These are phyloP conservation scores for Cutaneotrichosporon daszewskae DNA, from an alignment of 1,284 basidiomycete species.

Conservation along the genomic window DNA sequence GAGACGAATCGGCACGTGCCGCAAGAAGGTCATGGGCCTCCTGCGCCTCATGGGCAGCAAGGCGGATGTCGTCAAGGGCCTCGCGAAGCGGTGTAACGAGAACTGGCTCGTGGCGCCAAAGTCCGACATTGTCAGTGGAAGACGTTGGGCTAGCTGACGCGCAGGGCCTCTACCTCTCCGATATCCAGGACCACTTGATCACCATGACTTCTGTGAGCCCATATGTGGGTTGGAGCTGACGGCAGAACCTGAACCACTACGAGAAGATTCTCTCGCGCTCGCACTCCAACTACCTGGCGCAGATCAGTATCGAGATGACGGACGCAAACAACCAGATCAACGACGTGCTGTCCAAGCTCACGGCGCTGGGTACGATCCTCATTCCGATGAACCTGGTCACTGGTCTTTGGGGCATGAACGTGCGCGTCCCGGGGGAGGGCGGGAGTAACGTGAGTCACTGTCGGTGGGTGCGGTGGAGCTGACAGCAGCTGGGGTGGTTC, in stretches of 20 bases:
- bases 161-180: conserved; percentile 86
- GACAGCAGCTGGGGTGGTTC: conserved; percentile 61
- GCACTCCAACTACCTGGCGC: conserved; percentile 98
- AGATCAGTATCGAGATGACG: conserved; percentile 98
- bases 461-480: background rate
- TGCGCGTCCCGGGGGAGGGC: conserved; percentile 72
- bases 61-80: conserved; percentile 97
- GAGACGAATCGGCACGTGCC: conserved; percentile 86
- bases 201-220: conserved; percentile 97
- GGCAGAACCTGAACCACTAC: conserved; percentile 96
- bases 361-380: conserved; percentile 93
- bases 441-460: conserved; percentile 46
- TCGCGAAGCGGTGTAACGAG: conserved; percentile 95
- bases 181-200: conserved; percentile 95
- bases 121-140: conserved; percentile 75
- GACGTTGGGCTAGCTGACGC: background rate
- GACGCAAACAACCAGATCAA: conserved; percentile 99
- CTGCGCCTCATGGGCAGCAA: conserved; percentile 95
- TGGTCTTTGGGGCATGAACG: conserved; percentile 54
- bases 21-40: conserved; percentile 99
- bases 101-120: conserved; percentile 99
- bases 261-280: conserved; percentile 98
- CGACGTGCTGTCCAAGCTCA: conserved; percentile 96
- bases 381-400: conserved; percentile 96
- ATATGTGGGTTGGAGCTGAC: conserved; percentile 43